Base-by-base conservation (phyloP, 495 filamentous ascomycete genomes). In the Hypoxylon cercidicola region DNA sequence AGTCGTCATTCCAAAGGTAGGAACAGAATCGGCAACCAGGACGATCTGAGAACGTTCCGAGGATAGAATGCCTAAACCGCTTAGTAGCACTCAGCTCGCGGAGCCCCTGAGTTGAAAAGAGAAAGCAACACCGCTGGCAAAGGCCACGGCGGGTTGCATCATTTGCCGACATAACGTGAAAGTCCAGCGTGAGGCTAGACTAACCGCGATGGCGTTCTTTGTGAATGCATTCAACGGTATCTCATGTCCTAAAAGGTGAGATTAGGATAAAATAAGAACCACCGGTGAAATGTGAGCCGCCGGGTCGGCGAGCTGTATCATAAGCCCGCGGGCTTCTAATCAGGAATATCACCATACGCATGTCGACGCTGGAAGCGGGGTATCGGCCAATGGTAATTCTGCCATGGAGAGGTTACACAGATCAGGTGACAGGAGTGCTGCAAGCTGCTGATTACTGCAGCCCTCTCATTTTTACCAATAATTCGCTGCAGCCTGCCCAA, bases 1-100 rank as follows among this genome's bases (percentile, higher is more conserved):
- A 52, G n/a, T 60, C 57, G 3, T 44, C 47, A n/a, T 44, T 60
- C 57, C 57, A 60, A 9, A 60, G 39, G 30, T 60, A 60, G 23
- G 12, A 52, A 19, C 57, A 60, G 19, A 60, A 60, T 25, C 19
- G 37, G 28, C 57, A 60, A 25, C 45, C 40, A 12, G 25, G 4
- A 12, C 57, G 39, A 18, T 35, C 19, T 10, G 47, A 47, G 39
- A 52, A 60, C 4, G 57, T 60, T 4, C 28, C 57, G 8, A 60
- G 28, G 9, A 15, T 49, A 19, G 57, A 60, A 25, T 60, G 57
- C n/a, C 15, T 45, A n/a, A 60, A 60, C 8, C 39, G 50, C 8
- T 60, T 60, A 7, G 48, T 37, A 13, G 47, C 34, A 15, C 50
- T 37, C 4, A 60, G 28, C 43, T 60, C 35, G 2, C 37, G 20